Percentiles rank a stretch among this genome's conserved stretches.
Conservation (phyloP, 495 filamentous ascomycete species). For the Clavariopsis aquatica region DNA sequence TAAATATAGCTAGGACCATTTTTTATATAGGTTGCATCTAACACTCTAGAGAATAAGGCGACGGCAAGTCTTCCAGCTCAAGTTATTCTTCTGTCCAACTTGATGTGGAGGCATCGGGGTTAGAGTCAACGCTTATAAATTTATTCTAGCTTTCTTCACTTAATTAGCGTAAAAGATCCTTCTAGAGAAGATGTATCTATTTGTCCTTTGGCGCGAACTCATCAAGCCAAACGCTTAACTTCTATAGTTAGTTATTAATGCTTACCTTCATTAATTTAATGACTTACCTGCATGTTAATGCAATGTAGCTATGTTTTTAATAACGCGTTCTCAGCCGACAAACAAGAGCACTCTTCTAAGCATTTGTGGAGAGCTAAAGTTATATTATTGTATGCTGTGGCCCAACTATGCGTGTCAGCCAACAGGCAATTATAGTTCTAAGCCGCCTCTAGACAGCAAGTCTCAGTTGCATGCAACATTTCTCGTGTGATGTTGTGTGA, state of each 20-base stretch:
- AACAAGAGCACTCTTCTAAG: constrained; percentile 16
- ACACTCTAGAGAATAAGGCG: constrained; percentile 15
- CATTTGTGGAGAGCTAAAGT: constrained; percentile 14
- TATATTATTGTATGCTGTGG: constrained; percentile 18
- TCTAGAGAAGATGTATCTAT: constrained; percentile 18
- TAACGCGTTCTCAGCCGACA: constrained; percentile 14
- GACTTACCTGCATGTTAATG: constrained; percentile 14
- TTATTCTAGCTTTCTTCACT: constrained; percentile 20
- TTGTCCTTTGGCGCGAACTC: constrained; percentile 18
- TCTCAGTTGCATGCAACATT: constrained; percentile 22
- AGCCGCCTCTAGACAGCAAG: constrained; percentile 13
- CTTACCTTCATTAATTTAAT: constrained; percentile 9
- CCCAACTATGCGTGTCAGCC: constrained; percentile 17
- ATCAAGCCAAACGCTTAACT: constrained; percentile 15
- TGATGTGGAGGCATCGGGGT: constrained; percentile 6
- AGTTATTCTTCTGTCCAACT: constrained; percentile 17
- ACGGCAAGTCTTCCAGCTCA: constrained; percentile 14
- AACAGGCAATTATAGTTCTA: constrained; percentile 15
- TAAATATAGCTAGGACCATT: constrained; percentile 17
- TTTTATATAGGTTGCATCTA: constrained; percentile 19
- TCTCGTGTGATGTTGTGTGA: constrained; percentile 17
- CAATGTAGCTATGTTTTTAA: constrained; percentile 14
- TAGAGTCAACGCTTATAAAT: constrained; percentile 14
- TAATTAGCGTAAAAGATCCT: constrained; percentile 21
- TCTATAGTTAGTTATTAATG: constrained; percentile 19